phyloP scores from a whole-genome alignment of 73 alveolate species.

The Paramecium octaurelia region DNA sequence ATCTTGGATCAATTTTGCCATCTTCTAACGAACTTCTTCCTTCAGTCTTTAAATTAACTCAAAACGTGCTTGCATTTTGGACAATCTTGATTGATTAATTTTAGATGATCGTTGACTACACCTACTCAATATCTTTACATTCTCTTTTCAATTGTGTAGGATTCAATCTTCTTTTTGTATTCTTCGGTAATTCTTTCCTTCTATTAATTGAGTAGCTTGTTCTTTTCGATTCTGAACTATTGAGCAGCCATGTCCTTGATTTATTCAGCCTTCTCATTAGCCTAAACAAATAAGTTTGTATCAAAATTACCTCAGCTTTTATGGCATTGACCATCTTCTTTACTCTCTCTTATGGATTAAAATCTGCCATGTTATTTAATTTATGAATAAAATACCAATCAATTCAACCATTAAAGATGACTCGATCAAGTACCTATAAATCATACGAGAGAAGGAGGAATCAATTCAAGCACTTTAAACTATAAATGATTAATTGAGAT shows the following conservation, averaged over 20 bases:
- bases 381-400: constrained; percentile 18
- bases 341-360: constrained; percentile 63
- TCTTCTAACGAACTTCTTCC: constrained; percentile 60
- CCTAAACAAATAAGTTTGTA: not conserved
- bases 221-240: constrained; percentile 56
- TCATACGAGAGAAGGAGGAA: not conserved
- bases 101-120: constrained; percentile 71
- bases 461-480: not conserved
- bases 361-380: constrained; percentile 54
- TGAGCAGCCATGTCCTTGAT: constrained; percentile 59
- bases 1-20: constrained; percentile 58
- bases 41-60: constrained; percentile 68
- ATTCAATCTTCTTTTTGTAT: constrained; percentile 50
- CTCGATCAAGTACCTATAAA: not conserved
- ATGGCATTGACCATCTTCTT: constrained; percentile 63
- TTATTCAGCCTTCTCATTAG: constrained; percentile 59
- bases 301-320: constrained; percentile 37
- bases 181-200: constrained; percentile 63
- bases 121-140: constrained; percentile 15
- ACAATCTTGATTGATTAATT: constrained; percentile 69
- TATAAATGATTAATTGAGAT: not conserved
- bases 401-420: not conserved
- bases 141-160: constrained; percentile 50
- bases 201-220: constrained; percentile 47
- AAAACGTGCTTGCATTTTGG: constrained; percentile 78